Conservation (phyloP, 192 early-diverging fungal genomes). For the Coemansia brasiliensis region DNA sequence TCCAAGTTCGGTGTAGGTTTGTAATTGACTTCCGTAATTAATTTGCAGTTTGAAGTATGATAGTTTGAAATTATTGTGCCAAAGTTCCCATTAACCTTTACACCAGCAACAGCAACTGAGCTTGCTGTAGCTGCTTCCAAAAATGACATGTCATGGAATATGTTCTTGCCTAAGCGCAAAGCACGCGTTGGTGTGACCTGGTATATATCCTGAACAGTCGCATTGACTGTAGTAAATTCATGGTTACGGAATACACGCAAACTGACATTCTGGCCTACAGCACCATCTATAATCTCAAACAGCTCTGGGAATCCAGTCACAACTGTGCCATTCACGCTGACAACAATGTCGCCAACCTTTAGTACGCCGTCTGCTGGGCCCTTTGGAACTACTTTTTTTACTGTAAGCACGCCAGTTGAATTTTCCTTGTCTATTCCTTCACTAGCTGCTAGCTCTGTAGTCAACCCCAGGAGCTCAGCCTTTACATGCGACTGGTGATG, state of each 20-base stretch:
- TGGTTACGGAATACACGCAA: constrained; percentile 63
- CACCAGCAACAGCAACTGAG: constrained; percentile 24
- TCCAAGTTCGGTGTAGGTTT: constrained; percentile 18
- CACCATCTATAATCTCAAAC: constrained; percentile 61
- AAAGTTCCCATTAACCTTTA: constrained; percentile 5
- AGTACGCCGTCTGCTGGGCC: constrained; percentile 68
- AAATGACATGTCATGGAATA: constrained; percentile 69
- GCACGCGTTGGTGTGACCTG: constrained; percentile 77
- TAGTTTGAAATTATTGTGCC: background rate
- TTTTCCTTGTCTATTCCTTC: constrained; percentile 62
- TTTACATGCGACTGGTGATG: constrained; percentile 64
- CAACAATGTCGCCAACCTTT: constrained; percentile 69
- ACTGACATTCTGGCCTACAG: constrained; percentile 50
- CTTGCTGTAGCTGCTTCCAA: constrained; percentile 60
- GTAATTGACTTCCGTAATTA: constrained; percentile 24
- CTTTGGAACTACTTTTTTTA: constrained; percentile 61
- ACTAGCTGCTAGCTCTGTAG: constrained; percentile 14
- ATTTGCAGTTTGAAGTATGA: background rate
- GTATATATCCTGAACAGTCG: constrained; percentile 67
- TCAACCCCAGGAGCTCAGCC: constrained; percentile 16
- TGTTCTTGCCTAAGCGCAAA: constrained; percentile 76
- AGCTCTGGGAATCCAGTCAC: constrained; percentile 66
- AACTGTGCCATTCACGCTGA: constrained; percentile 59
- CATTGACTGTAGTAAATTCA: constrained; percentile 35
- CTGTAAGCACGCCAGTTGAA: constrained; percentile 67